Percentiles rank a stretch among this genome's conserved stretches.
Conservation (phyloP, 148 eudicot species). For the Dianthus caryophyllus region DNA sequence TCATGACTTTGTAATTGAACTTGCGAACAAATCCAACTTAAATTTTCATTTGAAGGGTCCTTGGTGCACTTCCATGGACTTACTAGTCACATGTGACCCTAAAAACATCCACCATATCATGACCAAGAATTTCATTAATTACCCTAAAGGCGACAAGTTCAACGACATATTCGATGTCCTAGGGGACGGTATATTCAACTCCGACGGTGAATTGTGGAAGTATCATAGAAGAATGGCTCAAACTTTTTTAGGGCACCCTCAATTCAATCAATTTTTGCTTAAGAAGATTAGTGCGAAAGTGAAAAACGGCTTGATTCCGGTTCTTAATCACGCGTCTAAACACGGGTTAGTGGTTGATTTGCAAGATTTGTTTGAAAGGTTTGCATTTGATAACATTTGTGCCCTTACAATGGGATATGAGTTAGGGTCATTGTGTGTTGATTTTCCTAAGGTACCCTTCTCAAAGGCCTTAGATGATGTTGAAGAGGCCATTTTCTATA, state of each 20-base stretch:
- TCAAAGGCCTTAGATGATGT: conserved; percentile 34
- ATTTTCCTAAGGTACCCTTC: conserved; percentile 25
- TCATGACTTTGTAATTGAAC: conserved; percentile 21
- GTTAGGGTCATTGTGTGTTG: conserved; percentile 26
- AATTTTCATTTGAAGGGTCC: conserved; percentile 27
- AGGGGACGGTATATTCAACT: conserved; percentile 31
- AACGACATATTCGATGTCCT: conserved; percentile 27
- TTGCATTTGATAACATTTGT: conserved; percentile 32
- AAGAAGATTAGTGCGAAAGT: conserved; percentile 23
- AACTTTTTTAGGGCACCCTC: conserved; percentile 19
- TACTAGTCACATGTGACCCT: conserved; percentile 25
- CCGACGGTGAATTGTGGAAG: conserved; percentile 31
- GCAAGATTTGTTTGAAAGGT: conserved; percentile 37
- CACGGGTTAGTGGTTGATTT: conserved; percentile 25
- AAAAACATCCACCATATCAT: conserved; percentile 29
- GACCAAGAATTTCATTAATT: conserved; percentile 29
- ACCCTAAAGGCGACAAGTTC: conserved; percentile 31
- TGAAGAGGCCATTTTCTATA: conserved; percentile 29
- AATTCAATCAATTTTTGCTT: conserved; percentile 21
- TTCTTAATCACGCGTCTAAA: conserved; percentile 24
- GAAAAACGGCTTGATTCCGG: conserved; percentile 25
- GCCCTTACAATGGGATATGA: conserved; percentile 27
- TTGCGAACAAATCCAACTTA: conserved; percentile 9
- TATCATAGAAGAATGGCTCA: conserved; percentile 24
- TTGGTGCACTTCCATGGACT: conserved; percentile 29